Base-by-base conservation (phyloP, 2,329 filamentous ascomycete genomes). In the Colletotrichum navitas region DNA sequence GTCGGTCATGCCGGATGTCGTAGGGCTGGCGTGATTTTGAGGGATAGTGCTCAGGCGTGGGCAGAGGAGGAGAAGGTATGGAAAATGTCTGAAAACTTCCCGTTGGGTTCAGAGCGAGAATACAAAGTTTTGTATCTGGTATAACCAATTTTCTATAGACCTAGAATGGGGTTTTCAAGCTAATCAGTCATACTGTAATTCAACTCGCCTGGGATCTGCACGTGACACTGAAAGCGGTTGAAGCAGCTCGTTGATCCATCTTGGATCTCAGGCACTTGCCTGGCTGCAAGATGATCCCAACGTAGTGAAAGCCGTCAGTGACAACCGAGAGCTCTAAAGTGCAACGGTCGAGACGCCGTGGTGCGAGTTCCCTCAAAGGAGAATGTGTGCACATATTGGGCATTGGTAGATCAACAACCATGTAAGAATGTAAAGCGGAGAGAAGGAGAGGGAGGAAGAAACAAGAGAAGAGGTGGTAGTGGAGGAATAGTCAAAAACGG, bases 1-100 rank as follows among this genome's bases (percentile, higher is more conserved):
- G 63, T 78, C 77, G 65, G 80, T 82, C 84, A 89, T 80, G 78
- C 29, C 54, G 54, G 62, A n/a, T 64, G 49, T 64, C 34, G 47
- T 63, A 39, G 12, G 26, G 32, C 43, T 56, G 21, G 47, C 24
- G 18, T 18, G 29, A 18, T 21, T 47, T 47, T 26, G 11, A n/a
- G 43, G 24, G 45, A 18, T 3, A 29, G n/a, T 49, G 32, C 32
- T 32, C 8, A 39, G 43, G n/a, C 43, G 43, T 36, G 29, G n/a
- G n/a, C 8, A 52, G 43, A 39, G 18, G 29, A 45, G 21, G 32
- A 36, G 12, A 52, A 21, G 34, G 52, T 45, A 55, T 47, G 62
- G 54, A 8, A 54, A 45, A 41, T 58, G 34, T 45, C 45, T 16
- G 63, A 36, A 29, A 43, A 6, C 24, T 54, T 36, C 12, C 52